Evolutionary conservation across 2,329 filamentous ascomycete genomes (phyloP).

Genomic region (Stemphylium beticola): DNA sequence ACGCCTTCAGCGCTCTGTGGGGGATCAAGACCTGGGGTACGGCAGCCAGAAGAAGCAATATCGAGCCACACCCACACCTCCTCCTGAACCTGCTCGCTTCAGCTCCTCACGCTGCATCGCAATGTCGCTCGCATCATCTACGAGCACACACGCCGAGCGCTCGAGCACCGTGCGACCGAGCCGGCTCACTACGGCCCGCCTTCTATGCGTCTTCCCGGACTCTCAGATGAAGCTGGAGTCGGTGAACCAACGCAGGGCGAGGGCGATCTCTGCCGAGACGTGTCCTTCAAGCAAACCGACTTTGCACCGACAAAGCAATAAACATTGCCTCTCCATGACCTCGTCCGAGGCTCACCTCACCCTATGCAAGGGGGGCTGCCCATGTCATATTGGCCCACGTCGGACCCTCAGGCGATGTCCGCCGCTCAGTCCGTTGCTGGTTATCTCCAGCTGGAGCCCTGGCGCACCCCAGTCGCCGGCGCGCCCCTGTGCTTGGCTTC

Average conservation of each 20-base stretch:
- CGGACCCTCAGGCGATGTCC: constrained; percentile 20
- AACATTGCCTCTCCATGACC: constrained; percentile 5
- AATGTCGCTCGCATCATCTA: constrained; percentile 24
- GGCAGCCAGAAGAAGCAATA: constrained; percentile 23
- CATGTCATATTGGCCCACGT: constrained; percentile 21
- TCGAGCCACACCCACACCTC: constrained; percentile 14
- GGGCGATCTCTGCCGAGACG: constrained; percentile 15
- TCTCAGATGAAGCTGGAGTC: constrained; percentile 22
- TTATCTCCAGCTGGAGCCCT: constrained; percentile 23
- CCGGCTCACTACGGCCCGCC: constrained; percentile 27
- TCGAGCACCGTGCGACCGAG: constrained; percentile 15
- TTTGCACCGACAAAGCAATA: constrained; percentile 14
- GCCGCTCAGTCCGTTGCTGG: constrained; percentile 11
- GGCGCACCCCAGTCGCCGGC: constrained; percentile 28
- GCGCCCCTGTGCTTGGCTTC: constrained; percentile 32
- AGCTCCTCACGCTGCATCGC: constrained; percentile 14
- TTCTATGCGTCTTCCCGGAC: constrained; percentile 25
- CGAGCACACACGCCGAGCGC: constrained; percentile 1
- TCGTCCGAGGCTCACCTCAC: neutral
- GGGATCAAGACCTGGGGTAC: constrained; percentile 31
- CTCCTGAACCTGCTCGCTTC: constrained; percentile 8
- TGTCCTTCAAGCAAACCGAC: constrained; percentile 9
- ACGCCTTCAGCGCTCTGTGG: constrained; percentile 20
- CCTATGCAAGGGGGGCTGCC: constrained; percentile 18
- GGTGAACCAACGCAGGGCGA: constrained; percentile 20